Evolutionary conservation across 805 yeast species (phyloP), one percentile per base, ranked within the genome.

Genomic region (Wickerhamomyces bovis): DNA sequence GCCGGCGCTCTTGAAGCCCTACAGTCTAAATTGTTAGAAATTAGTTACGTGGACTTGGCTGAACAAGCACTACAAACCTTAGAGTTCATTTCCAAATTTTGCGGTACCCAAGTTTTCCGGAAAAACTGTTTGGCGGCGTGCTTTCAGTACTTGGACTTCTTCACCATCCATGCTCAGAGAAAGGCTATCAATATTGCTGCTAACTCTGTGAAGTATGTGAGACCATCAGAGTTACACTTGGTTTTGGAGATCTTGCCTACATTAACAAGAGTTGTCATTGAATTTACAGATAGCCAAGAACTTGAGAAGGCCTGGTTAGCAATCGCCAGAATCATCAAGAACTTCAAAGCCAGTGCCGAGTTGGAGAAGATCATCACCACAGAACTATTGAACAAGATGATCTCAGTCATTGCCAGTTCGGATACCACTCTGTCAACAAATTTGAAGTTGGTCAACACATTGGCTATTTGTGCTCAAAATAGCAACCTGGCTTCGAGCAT

Each of bases 101-200:
- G 75, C 20, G 77, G 83, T 2, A 61, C 65, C 38, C 73, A 69
- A 25, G 70, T 87, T 13, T 65, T 88, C 36, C 62, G 70, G 19
- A 75, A 78, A 46, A 83, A 84, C 35, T 83, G 89, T 9, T 62
- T 90, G 9, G 65, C 71, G 7, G 78, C 86, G 0, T 82, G 87
- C 51, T 64, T 94, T 40, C 78, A 77, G 56, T 87, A 80, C 57
- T 70, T 90, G 50, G 98, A 94, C 61, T 92, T 92, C 59, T 85
- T 92, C 63, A 86, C 97, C 1, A 75, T 81, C 19, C 96, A 88
- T 66, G 86, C 95, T 1, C 98, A 92, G 63, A 70, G 95, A 45
- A 85, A 89, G 52, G 88, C 95, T 15, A 66, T 89, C 31, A 67
- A 72, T 1, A 84, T 86, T 33, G 84, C 85, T 16, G 83, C 94